A percentile compares a stretch with the other conserved stretches of the same genome.
Evolutionary conservation across 768 basidiomycete genomes (phyloP).

Genomic region (Fistulinella prunicolor): DNA sequence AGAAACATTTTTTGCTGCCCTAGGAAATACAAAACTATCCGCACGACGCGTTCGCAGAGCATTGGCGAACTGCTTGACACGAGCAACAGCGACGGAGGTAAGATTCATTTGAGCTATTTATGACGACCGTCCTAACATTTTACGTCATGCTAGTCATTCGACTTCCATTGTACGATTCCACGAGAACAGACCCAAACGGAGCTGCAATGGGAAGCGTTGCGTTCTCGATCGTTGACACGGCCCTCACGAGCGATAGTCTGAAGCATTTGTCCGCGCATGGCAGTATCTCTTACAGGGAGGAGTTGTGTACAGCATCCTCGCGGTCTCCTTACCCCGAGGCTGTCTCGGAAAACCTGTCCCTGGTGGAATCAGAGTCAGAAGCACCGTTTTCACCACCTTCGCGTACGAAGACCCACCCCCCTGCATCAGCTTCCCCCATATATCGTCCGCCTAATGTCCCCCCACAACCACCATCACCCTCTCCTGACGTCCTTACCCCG

Average conservation of each 20-base stretch:
- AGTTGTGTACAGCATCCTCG: constrained; percentile 10
- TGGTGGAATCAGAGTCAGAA: constrained; percentile 18
- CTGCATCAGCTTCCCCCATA: constrained; percentile 16
- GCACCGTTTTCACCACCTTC: constrained; percentile 19
- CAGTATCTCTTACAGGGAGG: constrained; percentile 16
- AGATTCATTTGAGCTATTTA: constrained; percentile 31
- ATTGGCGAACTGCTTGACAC: constrained; percentile 25
- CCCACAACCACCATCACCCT: constrained; percentile 14
- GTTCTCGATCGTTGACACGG: constrained; percentile 22
- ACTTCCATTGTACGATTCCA: constrained; percentile 34
- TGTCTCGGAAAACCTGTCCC: constrained; percentile 20
- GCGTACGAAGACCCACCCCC: constrained; percentile 16
- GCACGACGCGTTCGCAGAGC: constrained; percentile 28
- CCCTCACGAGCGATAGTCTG: constrained; percentile 13
- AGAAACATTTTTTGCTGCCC: constrained; percentile 28
- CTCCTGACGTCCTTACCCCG: constrained; percentile 21
- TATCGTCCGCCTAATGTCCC: constrained; percentile 13
- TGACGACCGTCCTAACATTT: constrained; percentile 25
- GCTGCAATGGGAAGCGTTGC: constrained; percentile 27
- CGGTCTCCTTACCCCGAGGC: constrained; percentile 19
- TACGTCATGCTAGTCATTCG: constrained; percentile 30
- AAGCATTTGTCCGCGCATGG: constrained; percentile 17
- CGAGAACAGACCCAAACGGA: constrained; percentile 27
- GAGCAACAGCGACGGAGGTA: constrained; percentile 26
- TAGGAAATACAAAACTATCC: constrained; percentile 25